Base-by-base conservation (phyloP, 2,329 filamentous ascomycete genomes). In the Calonectria pteridis region DNA sequence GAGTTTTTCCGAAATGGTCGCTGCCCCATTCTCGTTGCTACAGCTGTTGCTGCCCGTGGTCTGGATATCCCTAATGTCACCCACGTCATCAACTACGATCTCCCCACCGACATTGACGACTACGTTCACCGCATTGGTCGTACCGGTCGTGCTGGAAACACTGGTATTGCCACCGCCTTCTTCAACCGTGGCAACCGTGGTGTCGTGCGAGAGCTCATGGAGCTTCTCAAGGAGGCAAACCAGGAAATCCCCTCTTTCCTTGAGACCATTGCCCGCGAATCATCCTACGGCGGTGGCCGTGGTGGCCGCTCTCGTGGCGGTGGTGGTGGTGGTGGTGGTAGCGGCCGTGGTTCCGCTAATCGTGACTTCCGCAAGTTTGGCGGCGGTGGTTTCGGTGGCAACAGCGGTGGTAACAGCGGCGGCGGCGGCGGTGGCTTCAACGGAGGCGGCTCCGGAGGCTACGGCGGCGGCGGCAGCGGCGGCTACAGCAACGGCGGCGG, bases 101-200 rank as follows among this genome's bases (percentile, higher is more conserved):
- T 99, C n/a, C 97, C 97, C 64, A 98, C 96, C 71, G 97, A 98
- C 83, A 98, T 98, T 82, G 97, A 98, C 82, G 97, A 98, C 87
- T 99, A 99, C 81, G 97, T 99, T 73, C 97, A 99, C 87, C 95
- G 97, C 85, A 99, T 99, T 83, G 97, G 97, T 93, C 97, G 97
- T 96, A 99, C 97, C 78, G 97, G 97, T 84, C 97, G 97, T 95
- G 97, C 97, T 78, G 97, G 97, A 86, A 99, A 99, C 90, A 98
- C 96, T 82, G 97, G 97, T 93, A 93, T 98, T 79, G 95, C 97
- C 7, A 99, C 97, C 80, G 97, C 97, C 71, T 99, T 99, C 91
- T 98, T 99, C 93, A 99, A 99, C 92, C 96, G 97, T 84, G 96
- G 96, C 83, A 99, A 99, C 91, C 95, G 97, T 82, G 97, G 97